Evolutionary conservation across 768 basidiomycete genomes (phyloP), one percentile per base, ranked within the genome.

Genomic region (Psilocybe cubensis): DNA sequence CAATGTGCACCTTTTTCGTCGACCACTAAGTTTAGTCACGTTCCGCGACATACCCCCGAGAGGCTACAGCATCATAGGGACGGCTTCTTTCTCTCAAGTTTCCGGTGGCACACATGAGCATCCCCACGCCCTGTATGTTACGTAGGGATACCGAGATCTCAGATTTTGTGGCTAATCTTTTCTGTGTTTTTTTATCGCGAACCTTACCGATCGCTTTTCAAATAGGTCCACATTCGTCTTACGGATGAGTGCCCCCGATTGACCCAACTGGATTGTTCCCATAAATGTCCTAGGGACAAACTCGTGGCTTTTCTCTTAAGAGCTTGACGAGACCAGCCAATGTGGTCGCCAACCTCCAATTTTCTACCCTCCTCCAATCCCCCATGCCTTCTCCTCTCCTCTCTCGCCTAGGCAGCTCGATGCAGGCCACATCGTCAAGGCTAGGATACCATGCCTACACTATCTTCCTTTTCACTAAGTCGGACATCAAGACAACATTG

Each of bases 401-500:
- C 33, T 59, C 57, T 48, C 43, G 46, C 31, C 42, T 60, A 21
- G 43, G 35, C 33, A 45, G 52, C 48, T 54, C 56, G 33, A 42
- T 51, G 47, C 40, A 25, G 45, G 42, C 59, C 21, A 33, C 46
- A 14, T 45, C 56, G 12, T 54, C 56, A 24, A 49, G 41, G 33
- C 40, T 67, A 27, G 40, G 58, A n/a, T 66, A 67, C 46, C 61
- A 70, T 48, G 60, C 57, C 42, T 54, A 47, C 42, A 70, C 67
- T 17, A 40, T 66, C 4, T 76, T 73, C 52, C 73, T 79, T 28
- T 81, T 82, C 68, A 77, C 73, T 21, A 74, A 75, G 59, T 76
- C 79, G 12, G 82, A 83, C 59, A 71, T 80, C 58, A 70, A 77
- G 53, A 81, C 80, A 0, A 78, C 74, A 3, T 52, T 83, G 3